Evolutionary conservation across 768 basidiomycete species (phyloP), one percentile per base, ranked within the genome.

Genomic region (Tulasnella sp.): DNA sequence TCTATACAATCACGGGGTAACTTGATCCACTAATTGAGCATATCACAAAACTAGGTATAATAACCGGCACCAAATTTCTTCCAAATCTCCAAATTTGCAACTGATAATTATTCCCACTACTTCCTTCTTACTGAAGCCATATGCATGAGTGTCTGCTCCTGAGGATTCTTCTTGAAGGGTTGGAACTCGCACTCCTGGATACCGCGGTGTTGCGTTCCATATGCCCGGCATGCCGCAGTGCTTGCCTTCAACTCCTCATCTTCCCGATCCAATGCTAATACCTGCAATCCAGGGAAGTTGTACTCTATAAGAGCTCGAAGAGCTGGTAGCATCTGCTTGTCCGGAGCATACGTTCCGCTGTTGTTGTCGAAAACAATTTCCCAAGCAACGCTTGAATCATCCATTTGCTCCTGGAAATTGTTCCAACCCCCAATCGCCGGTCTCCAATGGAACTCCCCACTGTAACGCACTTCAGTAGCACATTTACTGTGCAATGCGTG

Each of bases 401-500:
- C 48, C 19, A 27, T 37, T 7, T n/a, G 24, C 22, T 50, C 48
- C 25, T 50, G 9, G 37, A 28, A 50, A 15, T 40, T 40, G 28
- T 27, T 40, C 48, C 48, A 50, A 6, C 37, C 33, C 15, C 48
- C 48, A 13, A 50, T 40, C 24, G 42, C 31, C 37, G 48, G 48
- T 39, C 48, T 43, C 48, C 48, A 50, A 28, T 87, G 84, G 61
- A 87, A 87, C 66, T 87, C 84, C 20, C 84, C 84, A 40, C 74
- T 72, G 60, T 85, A 87, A 43, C 81, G 70, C 53, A 87, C 84
- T 13, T 66, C 63, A 54, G 72, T 69, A 13, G 72, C 71, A 61
- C 83, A 84, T 61, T 85, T 83, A 35, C 78, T 70, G 65, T 89
- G 86, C 61, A 90, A 70, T 4, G 84, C 87, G 60, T 90, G 88